Conservation (phyloP, 1,284 basidiomycete genomes). For the Pseudozyma tsukubaensis region DNA sequence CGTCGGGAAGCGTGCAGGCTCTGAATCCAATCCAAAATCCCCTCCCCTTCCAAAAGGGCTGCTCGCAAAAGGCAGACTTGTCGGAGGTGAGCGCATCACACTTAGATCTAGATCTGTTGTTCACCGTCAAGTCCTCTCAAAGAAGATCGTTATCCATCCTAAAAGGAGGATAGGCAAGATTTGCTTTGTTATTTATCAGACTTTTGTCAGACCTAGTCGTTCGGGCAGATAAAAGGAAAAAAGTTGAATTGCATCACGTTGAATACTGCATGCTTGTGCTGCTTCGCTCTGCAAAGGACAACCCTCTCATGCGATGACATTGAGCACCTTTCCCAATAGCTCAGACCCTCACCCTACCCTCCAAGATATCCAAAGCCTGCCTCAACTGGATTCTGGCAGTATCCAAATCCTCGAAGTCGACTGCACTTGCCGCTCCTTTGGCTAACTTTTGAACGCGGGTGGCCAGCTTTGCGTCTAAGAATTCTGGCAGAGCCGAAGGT, state of each 20-base stretch:
- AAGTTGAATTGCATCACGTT: no score
- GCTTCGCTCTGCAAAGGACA: no score
- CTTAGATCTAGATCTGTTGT: no score
- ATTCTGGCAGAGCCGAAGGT: constrained; percentile 74
- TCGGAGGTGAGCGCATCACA: no score
- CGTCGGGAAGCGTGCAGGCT: no score
- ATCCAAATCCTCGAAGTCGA: constrained; percentile 67
- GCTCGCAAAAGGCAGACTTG: no score
- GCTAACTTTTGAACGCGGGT: constrained; percentile 60
- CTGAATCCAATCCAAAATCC: no score
- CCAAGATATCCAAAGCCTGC: constrained; percentile 60
- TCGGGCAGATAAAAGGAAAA: no score
- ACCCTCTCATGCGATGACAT: neutral
- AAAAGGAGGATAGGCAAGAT: neutral
- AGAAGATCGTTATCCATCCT: neutral
- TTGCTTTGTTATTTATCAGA: no score
- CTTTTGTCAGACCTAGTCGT: no score
- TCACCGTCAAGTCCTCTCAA: neutral
- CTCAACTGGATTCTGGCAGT: constrained; percentile 60
- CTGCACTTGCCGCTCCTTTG: constrained; percentile 60
- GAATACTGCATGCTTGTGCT: neutral
- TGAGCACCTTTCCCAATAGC: neutral
- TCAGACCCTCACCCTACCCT: constrained; percentile 39
- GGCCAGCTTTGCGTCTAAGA: constrained; percentile 36
- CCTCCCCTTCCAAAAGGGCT: no score